Evolutionary conservation across 108 stramenopile genomes (phyloP).

Genomic region (Chaetoceros tenuissimus): DNA sequence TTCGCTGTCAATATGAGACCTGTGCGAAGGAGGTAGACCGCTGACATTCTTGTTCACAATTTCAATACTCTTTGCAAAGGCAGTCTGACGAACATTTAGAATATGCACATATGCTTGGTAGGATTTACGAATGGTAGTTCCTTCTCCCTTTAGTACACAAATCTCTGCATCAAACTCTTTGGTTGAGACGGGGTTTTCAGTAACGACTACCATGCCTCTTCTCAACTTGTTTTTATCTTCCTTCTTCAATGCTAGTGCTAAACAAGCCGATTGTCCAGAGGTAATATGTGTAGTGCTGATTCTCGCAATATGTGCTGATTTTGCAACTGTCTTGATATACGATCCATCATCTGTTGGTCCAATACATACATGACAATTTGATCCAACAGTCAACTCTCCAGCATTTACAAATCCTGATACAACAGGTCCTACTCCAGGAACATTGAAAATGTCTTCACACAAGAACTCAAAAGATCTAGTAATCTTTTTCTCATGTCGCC

Average conservation of each 20-base stretch:
- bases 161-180: slow-evolving; percentile 85
- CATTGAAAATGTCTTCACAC: slow-evolving; percentile 80
- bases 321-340: slow-evolving; percentile 73
- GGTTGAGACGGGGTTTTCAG: slow-evolving; percentile 58
- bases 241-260: slow-evolving; percentile 70
- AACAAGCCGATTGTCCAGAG: slow-evolving; percentile 74
- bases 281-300: slow-evolving; percentile 69
- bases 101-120: slow-evolving; percentile 86
- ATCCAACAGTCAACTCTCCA: slow-evolving; percentile 59
- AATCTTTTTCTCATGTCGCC: slow-evolving; percentile 73
- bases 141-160: slow-evolving; percentile 80
- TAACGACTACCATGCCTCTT: slow-evolving; percentile 76
- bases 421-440: slow-evolving; percentile 74
- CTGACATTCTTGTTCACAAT: slow-evolving; percentile 58
- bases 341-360: slow-evolving; percentile 82
- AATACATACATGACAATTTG: slow-evolving; percentile 60
- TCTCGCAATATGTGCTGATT: slow-evolving; percentile 77
- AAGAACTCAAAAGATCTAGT: slow-evolving; percentile 77
- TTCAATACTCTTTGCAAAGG: slow-evolving; percentile 66
- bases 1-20: slow-evolving; percentile 19
- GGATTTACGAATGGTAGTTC: slow-evolving; percentile 68
- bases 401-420: slow-evolving; percentile 81
- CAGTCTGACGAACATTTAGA: slow-evolving; percentile 78
- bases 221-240: slow-evolving; percentile 68
- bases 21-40: slow-evolving; percentile 5